Conservation (phyloP, 208 protist species). For the Trypanosoma melophagium region DNA sequence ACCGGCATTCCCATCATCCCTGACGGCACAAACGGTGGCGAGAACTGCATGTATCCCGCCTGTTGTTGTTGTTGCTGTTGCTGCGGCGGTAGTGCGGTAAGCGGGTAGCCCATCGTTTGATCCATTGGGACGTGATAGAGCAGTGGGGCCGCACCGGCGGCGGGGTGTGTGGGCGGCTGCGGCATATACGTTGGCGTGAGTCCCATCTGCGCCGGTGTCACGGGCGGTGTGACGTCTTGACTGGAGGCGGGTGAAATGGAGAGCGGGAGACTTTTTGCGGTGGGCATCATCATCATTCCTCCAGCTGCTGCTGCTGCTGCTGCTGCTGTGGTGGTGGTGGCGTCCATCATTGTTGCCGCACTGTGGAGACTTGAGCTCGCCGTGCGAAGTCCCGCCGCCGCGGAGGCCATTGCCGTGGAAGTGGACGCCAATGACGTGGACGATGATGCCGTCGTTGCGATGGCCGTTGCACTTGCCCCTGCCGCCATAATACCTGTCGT, state of each 20-base stretch:
- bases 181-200: slow-evolving; percentile 6
- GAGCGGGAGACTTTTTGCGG: slow-evolving; percentile 1
- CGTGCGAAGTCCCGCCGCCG: neutral
- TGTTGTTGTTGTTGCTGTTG: too few species aligned
- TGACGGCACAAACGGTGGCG: neutral
- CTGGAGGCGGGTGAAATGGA: slow-evolving; percentile 17
- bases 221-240: slow-evolving; percentile 20
- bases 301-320: too few species aligned
- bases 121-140: slow-evolving; percentile 7
- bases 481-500: too few species aligned
- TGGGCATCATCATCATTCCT: neutral
- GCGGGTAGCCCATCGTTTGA: slow-evolving; percentile 9
- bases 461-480: too few species aligned
- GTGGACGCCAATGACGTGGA: too few species aligned
- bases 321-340: neutral
- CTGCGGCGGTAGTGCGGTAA: slow-evolving; percentile 4
- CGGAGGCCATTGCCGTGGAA: too few species aligned
- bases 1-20: slow-evolving; percentile 23
- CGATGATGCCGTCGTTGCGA: too few species aligned
- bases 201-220: slow-evolving; percentile 16
- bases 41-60: slow-evolving; percentile 5
- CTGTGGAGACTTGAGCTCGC: slow-evolving; percentile 17
- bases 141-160: neutral
- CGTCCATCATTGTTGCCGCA: neutral
- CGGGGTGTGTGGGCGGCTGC: neutral